Conservation (phyloP, 495 filamentous ascomycete genomes). For the Aspergillus heteromorphus region DNA sequence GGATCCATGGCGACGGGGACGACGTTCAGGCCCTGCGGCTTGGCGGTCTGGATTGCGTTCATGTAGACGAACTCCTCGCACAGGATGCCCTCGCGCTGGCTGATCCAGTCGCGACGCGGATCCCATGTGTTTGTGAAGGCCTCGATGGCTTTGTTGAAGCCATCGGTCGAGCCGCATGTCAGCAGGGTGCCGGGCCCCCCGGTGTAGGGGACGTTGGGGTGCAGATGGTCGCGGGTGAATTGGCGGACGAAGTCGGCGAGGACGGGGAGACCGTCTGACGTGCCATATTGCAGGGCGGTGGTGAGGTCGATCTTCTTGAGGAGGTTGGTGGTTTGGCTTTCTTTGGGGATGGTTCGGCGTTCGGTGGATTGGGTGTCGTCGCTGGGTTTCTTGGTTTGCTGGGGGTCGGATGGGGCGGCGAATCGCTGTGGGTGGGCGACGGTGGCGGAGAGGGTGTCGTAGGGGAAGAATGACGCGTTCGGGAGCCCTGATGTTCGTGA, state of each 20-base stretch:
- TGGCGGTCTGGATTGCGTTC: constrained; percentile 60
- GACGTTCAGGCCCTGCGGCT: constrained; percentile 65
- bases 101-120: constrained; percentile 57
- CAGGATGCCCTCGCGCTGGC: constrained; percentile 64
- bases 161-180: constrained; percentile 79
- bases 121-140: constrained; percentile 70
- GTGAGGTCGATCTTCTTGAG: constrained; percentile 69
- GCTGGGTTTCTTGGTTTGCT: constrained; percentile 34
- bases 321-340: constrained; percentile 45
- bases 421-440: constrained; percentile 68
- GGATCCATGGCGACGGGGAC: constrained; percentile 69
- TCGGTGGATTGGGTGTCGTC: constrained; percentile 26
- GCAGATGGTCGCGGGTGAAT: constrained; percentile 70
- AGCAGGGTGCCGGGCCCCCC: constrained; percentile 71
- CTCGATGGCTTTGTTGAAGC: constrained; percentile 69
- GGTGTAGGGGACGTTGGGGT: constrained; percentile 73
- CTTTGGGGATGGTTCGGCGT: constrained; percentile 67
- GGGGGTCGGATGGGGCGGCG: constrained; percentile 54
- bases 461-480: constrained; percentile 77
- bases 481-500: constrained; percentile 58
- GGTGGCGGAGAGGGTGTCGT: constrained; percentile 82
- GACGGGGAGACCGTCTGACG: constrained; percentile 68
- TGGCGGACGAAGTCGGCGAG: constrained; percentile 69
- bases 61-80: constrained; percentile 76
- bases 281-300: constrained; percentile 82